Percentiles rank a stretch among this genome's conserved stretches.
These are phyloP conservation scores for Cryomyces minteri DNA, from an alignment of 495 filamentous ascomycete species.

Conservation along the genomic window DNA sequence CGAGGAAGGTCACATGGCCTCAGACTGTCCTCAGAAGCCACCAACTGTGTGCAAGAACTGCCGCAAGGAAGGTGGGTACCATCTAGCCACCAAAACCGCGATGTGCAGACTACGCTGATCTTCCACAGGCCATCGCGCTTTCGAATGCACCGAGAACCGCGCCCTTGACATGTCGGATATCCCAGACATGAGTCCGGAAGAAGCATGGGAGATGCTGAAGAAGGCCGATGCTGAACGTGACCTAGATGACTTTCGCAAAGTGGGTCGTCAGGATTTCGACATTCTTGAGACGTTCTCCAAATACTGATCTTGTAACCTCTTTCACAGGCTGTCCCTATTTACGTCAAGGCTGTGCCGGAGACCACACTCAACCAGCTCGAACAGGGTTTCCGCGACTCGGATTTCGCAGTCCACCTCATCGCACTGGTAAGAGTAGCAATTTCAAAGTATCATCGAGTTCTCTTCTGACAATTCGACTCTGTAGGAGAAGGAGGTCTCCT, in stretches of 20 bases:
- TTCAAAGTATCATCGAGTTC: not conserved
- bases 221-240: slow-evolving; percentile 45
- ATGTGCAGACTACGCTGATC: not conserved
- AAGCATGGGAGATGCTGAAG: slow-evolving; percentile 51
- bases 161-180: slow-evolving; percentile 45
- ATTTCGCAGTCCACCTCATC: slow-evolving; percentile 51
- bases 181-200: slow-evolving; percentile 36
- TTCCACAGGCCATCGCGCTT: slow-evolving; percentile 39
- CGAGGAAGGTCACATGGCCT: slow-evolving; percentile 51
- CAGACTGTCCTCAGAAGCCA: slow-evolving; percentile 51
- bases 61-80: slow-evolving; percentile 39
- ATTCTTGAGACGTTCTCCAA: not conserved
- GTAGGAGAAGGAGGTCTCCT: slow-evolving; percentile 35
- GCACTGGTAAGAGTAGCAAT: slow-evolving; percentile 32
- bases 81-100: too few relatives aligned
- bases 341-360: slow-evolving; percentile 51
- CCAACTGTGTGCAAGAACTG: slow-evolving; percentile 59
- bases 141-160: slow-evolving; percentile 51
- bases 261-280: slow-evolving; percentile 11
- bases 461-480: not conserved
- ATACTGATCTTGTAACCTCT: too few relatives aligned
- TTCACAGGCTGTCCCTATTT: slow-evolving; percentile 40
- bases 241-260: slow-evolving; percentile 54
- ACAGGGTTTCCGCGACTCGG: slow-evolving; percentile 44
- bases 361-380: slow-evolving; percentile 57